Evolutionary conservation across 192 early-diverging fungal genomes (phyloP).

Genomic region (Backusella sp.): DNA sequence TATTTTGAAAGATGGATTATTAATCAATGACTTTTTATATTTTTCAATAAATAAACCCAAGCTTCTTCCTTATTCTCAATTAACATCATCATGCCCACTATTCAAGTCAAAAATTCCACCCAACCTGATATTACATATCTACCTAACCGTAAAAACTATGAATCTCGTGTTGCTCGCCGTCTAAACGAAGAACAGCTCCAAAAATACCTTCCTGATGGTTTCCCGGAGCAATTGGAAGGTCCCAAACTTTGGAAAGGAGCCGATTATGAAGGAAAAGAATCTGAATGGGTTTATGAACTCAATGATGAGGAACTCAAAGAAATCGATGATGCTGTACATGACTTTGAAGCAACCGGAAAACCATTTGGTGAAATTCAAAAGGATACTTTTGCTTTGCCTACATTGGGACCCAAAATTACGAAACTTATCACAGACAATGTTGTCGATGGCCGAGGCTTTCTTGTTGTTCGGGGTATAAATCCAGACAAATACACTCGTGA

Average conservation of each 20-base stretch:
- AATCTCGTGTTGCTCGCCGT: constrained; percentile 23
- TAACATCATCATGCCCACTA: constrained; percentile 20
- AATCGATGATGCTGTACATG: constrained; percentile 18
- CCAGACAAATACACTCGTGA: constrained; percentile 23
- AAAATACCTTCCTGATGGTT: constrained; percentile 23
- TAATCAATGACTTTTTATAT: not conserved
- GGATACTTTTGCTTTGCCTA: constrained; percentile 15
- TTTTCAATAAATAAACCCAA: not conserved
- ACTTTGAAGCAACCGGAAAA: constrained; percentile 13
- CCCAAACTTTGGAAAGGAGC: constrained; percentile 26
- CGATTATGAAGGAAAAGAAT: constrained; percentile 24
- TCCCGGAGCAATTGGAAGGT: constrained; percentile 23
- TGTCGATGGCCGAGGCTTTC: constrained; percentile 25
- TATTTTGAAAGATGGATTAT: not conserved
- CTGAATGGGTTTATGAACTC: constrained; percentile 24
- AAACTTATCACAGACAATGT: constrained; percentile 21
- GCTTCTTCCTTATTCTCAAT: not conserved
- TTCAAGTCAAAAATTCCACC: constrained; percentile 23
- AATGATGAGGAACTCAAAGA: constrained; percentile 20
- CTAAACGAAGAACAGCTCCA: constrained; percentile 17
- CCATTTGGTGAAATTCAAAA: constrained; percentile 13
- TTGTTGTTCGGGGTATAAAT: constrained; percentile 25
- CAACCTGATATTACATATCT: constrained; percentile 33
- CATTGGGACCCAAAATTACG: constrained; percentile 20
- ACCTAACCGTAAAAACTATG: constrained; percentile 23